Percentiles rank a stretch among this genome's conserved stretches.
Conservation (phyloP, 495 filamentous ascomycete genomes). For the Daldinia grandis region DNA sequence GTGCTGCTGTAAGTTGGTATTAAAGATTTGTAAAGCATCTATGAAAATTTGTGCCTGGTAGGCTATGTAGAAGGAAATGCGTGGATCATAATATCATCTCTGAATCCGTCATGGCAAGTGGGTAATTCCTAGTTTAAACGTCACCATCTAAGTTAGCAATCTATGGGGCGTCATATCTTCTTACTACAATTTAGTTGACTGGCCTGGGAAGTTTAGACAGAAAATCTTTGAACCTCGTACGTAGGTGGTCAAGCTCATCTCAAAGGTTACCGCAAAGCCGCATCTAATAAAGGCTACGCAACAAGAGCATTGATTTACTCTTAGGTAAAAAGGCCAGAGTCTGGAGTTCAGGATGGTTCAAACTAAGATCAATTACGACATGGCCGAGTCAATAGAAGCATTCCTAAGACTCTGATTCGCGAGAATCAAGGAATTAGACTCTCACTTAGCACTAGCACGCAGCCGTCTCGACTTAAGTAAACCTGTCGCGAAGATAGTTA, state of each 20-base stretch:
- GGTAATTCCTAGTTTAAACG: not conserved
- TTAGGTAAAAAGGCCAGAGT: not conserved
- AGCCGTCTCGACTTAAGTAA: conserved; percentile 1
- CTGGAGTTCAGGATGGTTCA: not conserved
- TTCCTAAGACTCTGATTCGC: conserved; percentile 6
- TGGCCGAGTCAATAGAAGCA: conserved; percentile 18
- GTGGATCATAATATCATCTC: not conserved
- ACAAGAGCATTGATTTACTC: not conserved
- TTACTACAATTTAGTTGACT: not conserved
- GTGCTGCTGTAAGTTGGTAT: not conserved
- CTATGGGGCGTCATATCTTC: not conserved
- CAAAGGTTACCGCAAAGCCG: not conserved
- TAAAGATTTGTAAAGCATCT: not conserved
- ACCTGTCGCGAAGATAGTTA: not conserved
- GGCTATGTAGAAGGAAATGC: not conserved
- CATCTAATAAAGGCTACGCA: not conserved
- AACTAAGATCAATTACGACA: conserved; percentile 18
- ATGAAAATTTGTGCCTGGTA: not conserved
- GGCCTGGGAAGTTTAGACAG: not conserved
- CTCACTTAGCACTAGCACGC: not conserved
- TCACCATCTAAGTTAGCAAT: not conserved
- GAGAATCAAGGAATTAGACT: not conserved
- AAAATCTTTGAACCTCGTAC: not conserved
- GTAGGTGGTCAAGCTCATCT: not conserved
- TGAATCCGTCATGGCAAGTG: not conserved